Evolutionary conservation across 768 basidiomycete species (phyloP).

Genomic region (Gloeophyllum trabeum): DNA sequence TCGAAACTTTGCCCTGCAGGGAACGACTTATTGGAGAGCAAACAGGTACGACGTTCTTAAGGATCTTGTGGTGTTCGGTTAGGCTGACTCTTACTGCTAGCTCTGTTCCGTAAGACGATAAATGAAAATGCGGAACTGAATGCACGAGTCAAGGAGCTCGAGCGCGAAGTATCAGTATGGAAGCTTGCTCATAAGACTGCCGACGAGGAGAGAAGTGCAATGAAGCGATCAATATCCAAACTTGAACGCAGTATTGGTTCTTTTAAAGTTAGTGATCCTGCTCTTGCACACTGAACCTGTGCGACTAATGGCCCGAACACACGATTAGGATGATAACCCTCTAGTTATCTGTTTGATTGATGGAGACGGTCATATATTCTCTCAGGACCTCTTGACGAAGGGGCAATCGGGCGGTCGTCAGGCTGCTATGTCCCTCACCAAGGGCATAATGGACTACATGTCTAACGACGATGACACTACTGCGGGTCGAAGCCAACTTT

Average conservation of each 20-base stretch:
- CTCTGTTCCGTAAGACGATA: conserved; percentile 19
- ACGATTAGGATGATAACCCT: conserved; percentile 25
- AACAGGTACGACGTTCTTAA: too few species aligned
- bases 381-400: conserved; percentile 16
- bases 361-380: conserved; percentile 29
- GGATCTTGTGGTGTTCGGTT: too few species aligned
- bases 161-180: conserved; percentile 29
- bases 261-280: conserved; percentile 14
- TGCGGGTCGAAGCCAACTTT: conserved; percentile 19
- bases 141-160: conserved; percentile 21
- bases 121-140: conserved; percentile 19
- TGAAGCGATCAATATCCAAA: conserved; percentile 15
- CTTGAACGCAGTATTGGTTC: conserved; percentile 22
- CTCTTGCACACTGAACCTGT: neutral
- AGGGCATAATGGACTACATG: conserved; percentile 23
- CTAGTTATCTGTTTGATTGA: conserved; percentile 26
- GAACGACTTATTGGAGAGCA: too few species aligned
- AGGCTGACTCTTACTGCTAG: too few species aligned
- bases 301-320: neutral
- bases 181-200: conserved; percentile 23
- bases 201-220: conserved; percentile 20
- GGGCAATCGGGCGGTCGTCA: conserved; percentile 24
- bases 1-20: too few species aligned
- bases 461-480: conserved; percentile 13
- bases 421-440: conserved; percentile 22